A percentile compares a stretch with the other conserved stretches of the same genome.
Conservation (phyloP, 2,329 filamentous ascomycete genomes). For the Colletotrichum lentis region DNA sequence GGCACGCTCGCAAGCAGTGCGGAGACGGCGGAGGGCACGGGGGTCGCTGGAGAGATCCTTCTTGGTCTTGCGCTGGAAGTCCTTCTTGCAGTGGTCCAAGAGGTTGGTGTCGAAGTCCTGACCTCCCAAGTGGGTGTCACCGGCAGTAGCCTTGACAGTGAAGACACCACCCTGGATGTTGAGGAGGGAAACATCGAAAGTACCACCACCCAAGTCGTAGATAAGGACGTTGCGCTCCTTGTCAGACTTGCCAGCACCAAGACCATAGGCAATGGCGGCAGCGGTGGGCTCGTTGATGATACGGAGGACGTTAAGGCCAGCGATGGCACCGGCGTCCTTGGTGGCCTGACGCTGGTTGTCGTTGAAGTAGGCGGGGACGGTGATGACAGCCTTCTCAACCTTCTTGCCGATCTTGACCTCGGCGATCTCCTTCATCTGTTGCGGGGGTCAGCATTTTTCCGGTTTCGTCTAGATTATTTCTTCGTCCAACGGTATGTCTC, state of each 20-base stretch:
- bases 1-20: constrained; percentile 98
- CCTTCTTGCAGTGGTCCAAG: constrained; percentile 95
- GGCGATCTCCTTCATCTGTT: constrained; percentile 98
- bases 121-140: constrained; percentile 96
- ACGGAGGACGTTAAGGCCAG: constrained; percentile 97
- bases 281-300: constrained; percentile 99
- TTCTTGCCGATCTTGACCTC: constrained; percentile 99
- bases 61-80: constrained; percentile 85
- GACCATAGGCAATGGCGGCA: constrained; percentile 97
- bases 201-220: constrained; percentile 99
- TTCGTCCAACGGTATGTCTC: background rate
- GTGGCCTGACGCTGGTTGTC: constrained; percentile 99
- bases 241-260: constrained; percentile 91
- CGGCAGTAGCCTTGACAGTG: constrained; percentile 97
- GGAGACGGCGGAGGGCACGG: constrained; percentile 92
- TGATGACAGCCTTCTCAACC: constrained; percentile 98
- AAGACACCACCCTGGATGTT: constrained; percentile 99
- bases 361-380: constrained; percentile 99
- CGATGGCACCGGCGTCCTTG: constrained; percentile 98
- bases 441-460: constrained; percentile 24
- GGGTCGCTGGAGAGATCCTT: constrained; percentile 83
- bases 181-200: constrained; percentile 99
- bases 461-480: too few relatives aligned
- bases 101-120: constrained; percentile 97
- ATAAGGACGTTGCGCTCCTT: constrained; percentile 99